These are phyloP conservation scores for Nymphaea colorata DNA, from an alignment of 164 flowering plant species.

Conservation along the genomic window DNA sequence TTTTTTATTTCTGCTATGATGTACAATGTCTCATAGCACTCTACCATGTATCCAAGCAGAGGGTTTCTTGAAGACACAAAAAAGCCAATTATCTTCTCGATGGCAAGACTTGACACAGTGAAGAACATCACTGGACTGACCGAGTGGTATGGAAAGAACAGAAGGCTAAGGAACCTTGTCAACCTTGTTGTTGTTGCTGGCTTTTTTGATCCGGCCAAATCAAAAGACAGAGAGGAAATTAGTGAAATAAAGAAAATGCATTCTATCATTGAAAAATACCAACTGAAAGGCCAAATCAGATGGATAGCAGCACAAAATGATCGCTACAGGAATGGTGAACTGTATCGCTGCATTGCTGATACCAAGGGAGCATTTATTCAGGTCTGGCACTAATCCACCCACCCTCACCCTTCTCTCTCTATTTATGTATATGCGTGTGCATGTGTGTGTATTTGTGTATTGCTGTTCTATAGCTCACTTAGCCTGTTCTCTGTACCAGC, in stretches of 20 bases:
- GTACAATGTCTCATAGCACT: not conserved
- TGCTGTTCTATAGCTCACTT: not conserved
- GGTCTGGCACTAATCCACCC: constrained; percentile 1
- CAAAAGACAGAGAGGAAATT: constrained; percentile 87
- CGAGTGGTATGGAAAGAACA: constrained; percentile 90
- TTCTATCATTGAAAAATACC: constrained; percentile 46
- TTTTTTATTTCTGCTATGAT: not conserved
- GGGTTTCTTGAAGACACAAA: constrained; percentile 68
- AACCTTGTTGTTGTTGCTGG: constrained; percentile 87
- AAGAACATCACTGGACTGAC: constrained; percentile 77
- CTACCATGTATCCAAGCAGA: constrained; percentile 25
- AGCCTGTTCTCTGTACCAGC: constrained; percentile 17
- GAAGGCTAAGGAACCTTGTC: constrained; percentile 49
- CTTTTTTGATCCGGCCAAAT: constrained; percentile 72
- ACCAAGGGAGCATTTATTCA: constrained; percentile 87
- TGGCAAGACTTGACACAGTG: constrained; percentile 95
- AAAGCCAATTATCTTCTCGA: constrained; percentile 91
- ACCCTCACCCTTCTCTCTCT: too few relatives aligned
- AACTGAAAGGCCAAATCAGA: constrained; percentile 69
- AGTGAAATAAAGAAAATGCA: constrained; percentile 89
- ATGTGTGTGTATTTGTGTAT: not conserved
- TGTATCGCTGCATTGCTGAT: constrained; percentile 82
- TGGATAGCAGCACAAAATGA: constrained; percentile 97
- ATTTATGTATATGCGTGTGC: too few relatives aligned
- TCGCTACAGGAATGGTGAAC: constrained; percentile 64